These are phyloP conservation scores for Musa troglodytarum DNA, from an alignment of 176 grass and related monocot genomes.

Conservation along the genomic window DNA sequence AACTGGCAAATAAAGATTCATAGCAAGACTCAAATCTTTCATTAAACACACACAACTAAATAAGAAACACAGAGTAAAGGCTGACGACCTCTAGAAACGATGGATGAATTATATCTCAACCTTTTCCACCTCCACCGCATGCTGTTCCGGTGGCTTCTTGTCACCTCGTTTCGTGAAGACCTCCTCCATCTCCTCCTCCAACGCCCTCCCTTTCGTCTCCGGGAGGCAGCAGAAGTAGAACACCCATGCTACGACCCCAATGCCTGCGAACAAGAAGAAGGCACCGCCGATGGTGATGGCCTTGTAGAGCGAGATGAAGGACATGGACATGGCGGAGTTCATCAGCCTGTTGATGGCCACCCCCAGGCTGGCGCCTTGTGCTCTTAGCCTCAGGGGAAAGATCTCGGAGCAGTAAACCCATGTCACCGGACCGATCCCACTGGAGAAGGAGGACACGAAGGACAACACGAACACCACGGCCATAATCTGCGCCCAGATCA, in stretches of 20 bases:
- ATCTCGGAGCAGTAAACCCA: conserved; percentile 50
- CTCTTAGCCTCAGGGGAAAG: conserved; percentile 38
- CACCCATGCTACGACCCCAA: neutral
- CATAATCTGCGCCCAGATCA: conserved; percentile 15
- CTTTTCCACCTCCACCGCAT: too few species aligned
- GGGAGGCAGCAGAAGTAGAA: conserved; percentile 9
- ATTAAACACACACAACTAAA: too few species aligned
- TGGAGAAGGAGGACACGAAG: conserved; percentile 43
- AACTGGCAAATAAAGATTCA: too few species aligned
- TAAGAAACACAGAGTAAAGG: too few species aligned
- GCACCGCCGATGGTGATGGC: conserved; percentile 10
- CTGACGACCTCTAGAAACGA: too few species aligned
- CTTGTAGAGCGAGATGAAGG: conserved; percentile 34
- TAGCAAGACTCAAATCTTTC: too few species aligned
- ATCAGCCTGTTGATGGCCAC: conserved; percentile 45
- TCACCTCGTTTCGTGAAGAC: neutral
- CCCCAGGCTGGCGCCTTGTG: conserved; percentile 42
- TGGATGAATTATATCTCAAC: too few species aligned
- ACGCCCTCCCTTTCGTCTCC: conserved; percentile 3
- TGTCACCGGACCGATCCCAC: conserved; percentile 41
- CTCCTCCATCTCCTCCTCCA: conserved; percentile 3
- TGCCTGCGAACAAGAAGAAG: conserved; percentile 12
- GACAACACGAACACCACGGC: conserved; percentile 16
- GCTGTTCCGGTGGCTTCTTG: neutral
- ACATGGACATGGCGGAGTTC: conserved; percentile 40